These are phyloP conservation scores for Avena sativa DNA, from an alignment of 176 grass and related monocot genomes.

Conservation along the genomic window DNA sequence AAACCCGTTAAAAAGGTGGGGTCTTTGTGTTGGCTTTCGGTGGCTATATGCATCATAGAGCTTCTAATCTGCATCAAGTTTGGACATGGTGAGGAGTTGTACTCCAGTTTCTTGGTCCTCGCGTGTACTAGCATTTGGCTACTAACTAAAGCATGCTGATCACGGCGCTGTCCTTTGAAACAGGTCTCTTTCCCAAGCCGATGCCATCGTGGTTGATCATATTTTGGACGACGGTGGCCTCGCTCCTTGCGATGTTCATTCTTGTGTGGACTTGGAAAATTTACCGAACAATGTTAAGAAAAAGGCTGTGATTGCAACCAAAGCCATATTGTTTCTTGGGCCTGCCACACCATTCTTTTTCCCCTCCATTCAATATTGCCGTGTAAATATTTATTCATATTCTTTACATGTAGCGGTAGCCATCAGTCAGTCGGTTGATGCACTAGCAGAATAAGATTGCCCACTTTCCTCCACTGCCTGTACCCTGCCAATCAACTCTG, in stretches of 20 bases:
- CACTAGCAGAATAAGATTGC: constrained; percentile 37
- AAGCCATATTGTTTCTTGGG: background rate
- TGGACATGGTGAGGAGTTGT: constrained; percentile 63
- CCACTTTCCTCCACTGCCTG: background rate
- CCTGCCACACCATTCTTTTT: constrained; percentile 55
- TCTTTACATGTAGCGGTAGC: constrained; percentile 65
- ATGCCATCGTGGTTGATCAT: constrained; percentile 85
- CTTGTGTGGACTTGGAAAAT: constrained; percentile 83
- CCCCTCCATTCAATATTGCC: constrained; percentile 47
- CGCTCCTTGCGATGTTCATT: constrained; percentile 61
- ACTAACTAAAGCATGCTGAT: background rate
- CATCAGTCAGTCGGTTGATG: constrained; percentile 24
- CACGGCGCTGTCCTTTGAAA: background rate
- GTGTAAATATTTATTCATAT: constrained; percentile 80
- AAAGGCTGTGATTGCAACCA: constrained; percentile 58
- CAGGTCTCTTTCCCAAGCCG: constrained; percentile 86
- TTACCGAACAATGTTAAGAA: constrained; percentile 73
- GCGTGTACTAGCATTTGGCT: background rate
- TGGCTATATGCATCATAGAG: constrained; percentile 97
- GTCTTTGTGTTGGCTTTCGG: constrained; percentile 93
- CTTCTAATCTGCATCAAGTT: constrained; percentile 98
- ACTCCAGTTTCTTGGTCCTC: background rate
- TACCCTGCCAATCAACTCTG: background rate
- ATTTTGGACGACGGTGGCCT: constrained; percentile 62
- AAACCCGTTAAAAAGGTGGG: constrained; percentile 96